Conservation (phyloP, 768 basidiomycete genomes). For the Lentinus brumalis region DNA sequence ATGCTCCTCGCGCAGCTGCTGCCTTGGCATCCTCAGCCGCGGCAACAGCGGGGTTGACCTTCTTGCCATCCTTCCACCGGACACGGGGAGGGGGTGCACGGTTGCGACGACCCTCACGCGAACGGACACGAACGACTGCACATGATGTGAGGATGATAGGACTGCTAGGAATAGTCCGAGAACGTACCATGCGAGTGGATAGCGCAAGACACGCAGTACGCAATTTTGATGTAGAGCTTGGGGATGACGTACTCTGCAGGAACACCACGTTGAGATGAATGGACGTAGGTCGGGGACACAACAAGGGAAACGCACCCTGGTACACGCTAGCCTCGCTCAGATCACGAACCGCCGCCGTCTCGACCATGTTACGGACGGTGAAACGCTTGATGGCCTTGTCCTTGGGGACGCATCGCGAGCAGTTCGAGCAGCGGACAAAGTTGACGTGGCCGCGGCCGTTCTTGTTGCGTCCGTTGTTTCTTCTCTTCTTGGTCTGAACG, state of each 20-base stretch:
- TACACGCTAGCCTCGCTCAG: constrained; percentile 96
- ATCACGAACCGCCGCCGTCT: constrained; percentile 97
- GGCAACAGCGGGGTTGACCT: constrained; percentile 93
- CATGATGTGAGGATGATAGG: neutral
- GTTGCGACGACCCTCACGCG: constrained; percentile 93
- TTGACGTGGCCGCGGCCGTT: constrained; percentile 96
- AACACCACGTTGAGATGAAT: neutral
- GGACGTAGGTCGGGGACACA: neutral
- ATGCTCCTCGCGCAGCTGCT: constrained; percentile 54
- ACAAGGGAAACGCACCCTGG: constrained; percentile 57
- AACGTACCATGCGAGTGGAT: constrained; percentile 96
- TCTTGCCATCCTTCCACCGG: constrained; percentile 95
- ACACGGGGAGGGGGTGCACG: constrained; percentile 95
- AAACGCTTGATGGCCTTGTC: constrained; percentile 99
- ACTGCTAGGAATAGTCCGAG: neutral
- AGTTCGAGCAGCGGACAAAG: constrained; percentile 98
- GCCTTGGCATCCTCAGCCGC: constrained; percentile 90
- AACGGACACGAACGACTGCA: constrained; percentile 96
- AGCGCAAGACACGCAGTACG: constrained; percentile 98
- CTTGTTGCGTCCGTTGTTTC: constrained; percentile 99
- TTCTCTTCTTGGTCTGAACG: constrained; percentile 94
- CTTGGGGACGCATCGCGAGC: constrained; percentile 96
- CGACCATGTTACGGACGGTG: constrained; percentile 99
- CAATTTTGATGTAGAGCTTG: constrained; percentile 98
- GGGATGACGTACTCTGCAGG: constrained; percentile 88